Percentiles rank a stretch among this genome's conserved stretches.
phyloP scores from a whole-genome alignment of 2,329 filamentous ascomycete genomes.

The Blastomyces percursus region DNA sequence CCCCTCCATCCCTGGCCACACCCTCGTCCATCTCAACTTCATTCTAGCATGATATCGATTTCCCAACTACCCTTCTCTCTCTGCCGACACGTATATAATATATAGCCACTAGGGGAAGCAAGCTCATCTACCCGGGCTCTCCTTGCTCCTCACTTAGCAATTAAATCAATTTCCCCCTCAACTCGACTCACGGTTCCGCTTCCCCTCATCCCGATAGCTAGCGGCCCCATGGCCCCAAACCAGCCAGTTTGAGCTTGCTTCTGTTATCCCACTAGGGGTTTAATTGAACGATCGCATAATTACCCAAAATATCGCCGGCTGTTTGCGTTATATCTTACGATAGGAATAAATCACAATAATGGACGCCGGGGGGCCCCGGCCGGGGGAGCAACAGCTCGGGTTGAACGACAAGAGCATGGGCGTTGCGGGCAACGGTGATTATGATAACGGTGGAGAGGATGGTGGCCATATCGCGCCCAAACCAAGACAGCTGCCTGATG shows the following conservation, averaged over 20 bases:
- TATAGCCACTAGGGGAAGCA: neutral
- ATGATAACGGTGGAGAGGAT: slow-evolving; percentile 2
- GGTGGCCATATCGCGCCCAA: slow-evolving; percentile 11
- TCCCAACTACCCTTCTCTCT: neutral
- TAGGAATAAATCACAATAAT: slow-evolving; percentile 18
- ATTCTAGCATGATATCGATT: neutral
- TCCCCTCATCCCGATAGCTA: neutral
- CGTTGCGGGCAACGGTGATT: slow-evolving; percentile 1
- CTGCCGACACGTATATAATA: neutral
- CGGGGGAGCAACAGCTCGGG: slow-evolving; percentile 19
- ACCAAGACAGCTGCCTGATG: slow-evolving; percentile 53
- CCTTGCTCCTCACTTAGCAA: neutral
- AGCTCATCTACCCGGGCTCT: neutral
- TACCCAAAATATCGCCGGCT: too few species aligned
- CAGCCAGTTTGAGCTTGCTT: neutral
- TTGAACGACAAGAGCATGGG: slow-evolving; percentile 1
- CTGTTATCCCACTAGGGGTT: neutral
- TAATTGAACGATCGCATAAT: neutral
- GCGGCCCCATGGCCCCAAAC: neutral
- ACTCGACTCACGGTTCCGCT: neutral
- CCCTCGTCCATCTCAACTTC: neutral
- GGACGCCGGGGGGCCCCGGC: slow-evolving; percentile 25
- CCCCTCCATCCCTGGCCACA: neutral
- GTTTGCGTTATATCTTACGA: neutral
- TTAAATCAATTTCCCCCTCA: neutral